Conservation (phyloP, 129 eudicot species). For the Artemisia tridentata region DNA sequence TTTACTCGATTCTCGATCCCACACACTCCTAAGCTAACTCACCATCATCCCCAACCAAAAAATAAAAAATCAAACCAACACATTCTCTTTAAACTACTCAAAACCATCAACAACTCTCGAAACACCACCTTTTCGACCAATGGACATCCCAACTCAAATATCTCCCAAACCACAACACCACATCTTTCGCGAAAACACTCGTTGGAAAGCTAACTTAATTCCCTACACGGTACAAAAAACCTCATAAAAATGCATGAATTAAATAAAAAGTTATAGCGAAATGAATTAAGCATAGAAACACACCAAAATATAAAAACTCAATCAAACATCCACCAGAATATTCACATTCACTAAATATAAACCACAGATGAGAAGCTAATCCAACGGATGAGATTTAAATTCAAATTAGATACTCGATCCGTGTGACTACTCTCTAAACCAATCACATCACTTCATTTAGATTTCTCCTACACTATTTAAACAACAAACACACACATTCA, state of each 20-base stretch:
- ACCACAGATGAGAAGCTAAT: conserved; percentile 53
- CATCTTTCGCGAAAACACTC: conserved; percentile 13
- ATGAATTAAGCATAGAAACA: conserved; percentile 50
- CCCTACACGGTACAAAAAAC: conserved; percentile 29
- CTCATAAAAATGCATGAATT: conserved; percentile 33
- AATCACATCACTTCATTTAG: conserved; percentile 47
- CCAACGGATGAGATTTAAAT: conserved; percentile 57
- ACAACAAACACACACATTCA: conserved; percentile 28
- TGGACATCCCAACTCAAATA: conserved; percentile 36
- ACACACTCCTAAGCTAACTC: conserved; percentile 26
- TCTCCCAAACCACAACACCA: conserved; percentile 35
- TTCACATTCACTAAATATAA: background rate
- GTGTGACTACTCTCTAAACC: conserved; percentile 45
- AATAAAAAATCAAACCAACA: conserved; percentile 2
- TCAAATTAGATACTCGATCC: conserved; percentile 47
- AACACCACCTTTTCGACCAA: conserved; percentile 43
- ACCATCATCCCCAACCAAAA: conserved; percentile 17
- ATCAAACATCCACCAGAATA: conserved; percentile 29
- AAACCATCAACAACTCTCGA: conserved; percentile 36
- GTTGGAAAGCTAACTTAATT: conserved; percentile 55
- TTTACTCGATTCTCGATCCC: conserved; percentile 21
- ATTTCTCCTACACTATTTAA: conserved; percentile 44
- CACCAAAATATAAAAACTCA: conserved; percentile 38
- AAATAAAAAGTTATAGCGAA: conserved; percentile 33
- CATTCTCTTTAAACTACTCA: conserved; percentile 37